Base-by-base conservation (phyloP, 768 basidiomycete genomes). In the Lactarius sanguifluus region DNA sequence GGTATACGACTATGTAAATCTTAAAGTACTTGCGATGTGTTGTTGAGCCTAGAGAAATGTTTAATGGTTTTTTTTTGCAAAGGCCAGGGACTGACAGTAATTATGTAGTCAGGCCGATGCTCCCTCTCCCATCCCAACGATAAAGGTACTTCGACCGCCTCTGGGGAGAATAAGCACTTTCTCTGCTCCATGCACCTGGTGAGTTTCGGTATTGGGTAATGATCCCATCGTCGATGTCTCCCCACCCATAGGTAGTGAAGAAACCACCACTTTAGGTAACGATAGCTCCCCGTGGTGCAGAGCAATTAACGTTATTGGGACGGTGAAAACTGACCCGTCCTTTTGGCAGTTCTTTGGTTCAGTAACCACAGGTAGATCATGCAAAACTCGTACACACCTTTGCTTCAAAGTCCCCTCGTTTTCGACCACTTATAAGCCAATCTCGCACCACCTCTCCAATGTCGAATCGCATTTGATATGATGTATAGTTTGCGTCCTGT, bases 381-480 rank as follows among this genome's bases (percentile, higher is more conserved):
- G 3, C 15, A 28, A 59, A 65, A 25, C 8, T n/a, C 20, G 62
- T 25, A 73, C 86, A 61, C 72, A 92, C 96, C 77, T 79, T 81
- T 3, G 90, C 91, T 20, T 82, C 62, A 71, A 92, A 96, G 70
- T 91, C 90, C 1, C 94, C 95, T 61, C 90, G 86, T 77, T 95
- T 96, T 50, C 83, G 82, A 10, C 96, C 96, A 67, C 92, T 91
- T 10, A 98, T 85, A 3, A 97, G 80, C 96, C 96, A 98, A 70
- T 92, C 90, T 58, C 86, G 86, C 20, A 87, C 82, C 76, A 86
- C 82, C 70, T 94, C 92, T 64, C 91, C 87, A 18, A 97, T 81
- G 69, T 95, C 92, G 73, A 90, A 98, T 43, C 88, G 83, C 77
- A 96, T 81, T 47, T 76, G 72, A 73, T 87, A 89, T 62, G 75